Base-by-base conservation (phyloP, 2,329 filamentous ascomycete genomes). In the Beauveria varroae region DNA sequence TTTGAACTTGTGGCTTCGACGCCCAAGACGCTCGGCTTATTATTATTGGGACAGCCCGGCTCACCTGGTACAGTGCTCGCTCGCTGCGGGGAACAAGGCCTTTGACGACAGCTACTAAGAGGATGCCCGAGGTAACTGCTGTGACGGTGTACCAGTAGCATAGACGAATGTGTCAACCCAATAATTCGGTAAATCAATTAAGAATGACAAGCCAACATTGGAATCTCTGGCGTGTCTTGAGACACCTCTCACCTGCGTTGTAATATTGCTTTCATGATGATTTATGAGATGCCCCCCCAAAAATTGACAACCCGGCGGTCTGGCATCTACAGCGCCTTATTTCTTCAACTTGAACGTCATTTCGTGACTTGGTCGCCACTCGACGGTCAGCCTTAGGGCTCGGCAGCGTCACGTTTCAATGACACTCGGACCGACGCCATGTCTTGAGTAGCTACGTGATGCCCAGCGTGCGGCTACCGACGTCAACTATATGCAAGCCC, bases 381-480 rank as follows among this genome's bases (percentile, higher is more conserved):
- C n/a, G 18, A 34, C 30, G 18, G 54, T 7, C 54, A 34, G 28
- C 26, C 34, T n/a, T 18, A 8, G n/a, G 20, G 37, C 46, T 20
- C 8, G 18, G 56, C 18, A 26, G 41, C 53, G 57, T 60, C 50
- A 60, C 57, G 50, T 54, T 54, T 54, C 49, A 53, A 47, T 41
- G 20, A 47, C 18, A 24, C 18, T 22, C 44, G 43, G 37, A 49
- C 26, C 3, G 24, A 9, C 40, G 22, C 14, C 40, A 28, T 59
- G 46, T 40, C 34, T n/a, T 14, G 14, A n/a, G 24, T 18, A 22
- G 22, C 46, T n/a, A 26, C 57, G 40, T 60, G 40, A 46, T 52
- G 18, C 47, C 57, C 34, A 44, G 47, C 34, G 34, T 53, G 57
- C 49, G 57, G 49, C 24, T 24, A 28, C 40, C 50, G 41, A 59